Percentiles rank a stretch among this genome's conserved stretches.
Evolutionary conservation across 1,284 basidiomycete genomes (phyloP).

Genomic region (Mycena sp.): DNA sequence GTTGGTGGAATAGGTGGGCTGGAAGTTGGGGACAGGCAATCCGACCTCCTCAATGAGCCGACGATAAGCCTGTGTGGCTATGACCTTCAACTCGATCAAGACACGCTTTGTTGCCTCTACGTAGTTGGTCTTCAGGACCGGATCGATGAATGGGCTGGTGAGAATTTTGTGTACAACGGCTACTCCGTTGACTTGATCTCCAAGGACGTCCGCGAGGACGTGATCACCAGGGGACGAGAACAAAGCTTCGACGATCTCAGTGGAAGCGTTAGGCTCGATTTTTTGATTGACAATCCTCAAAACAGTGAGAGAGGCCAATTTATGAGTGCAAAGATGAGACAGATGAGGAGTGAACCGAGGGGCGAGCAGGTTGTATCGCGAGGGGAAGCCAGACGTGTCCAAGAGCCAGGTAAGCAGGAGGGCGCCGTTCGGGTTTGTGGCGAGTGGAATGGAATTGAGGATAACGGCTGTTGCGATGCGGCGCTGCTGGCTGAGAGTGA

Average conservation of each 20-base stretch:
- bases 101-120: conserved; percentile 91
- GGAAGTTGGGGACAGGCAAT: conserved; percentile 86
- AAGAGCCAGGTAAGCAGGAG: conserved; percentile 96
- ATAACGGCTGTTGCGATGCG: conserved; percentile 95
- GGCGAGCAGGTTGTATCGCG: conserved; percentile 91
- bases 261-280: conserved; percentile 85
- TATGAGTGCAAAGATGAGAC: conserved; percentile 97
- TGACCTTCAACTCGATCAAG: conserved; percentile 87
- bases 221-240: conserved; percentile 89
- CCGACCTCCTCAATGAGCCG: conserved; percentile 95
- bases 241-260: conserved; percentile 83
- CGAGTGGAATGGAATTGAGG: conserved; percentile 96
- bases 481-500: conserved; percentile 90
- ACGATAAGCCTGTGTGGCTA: conserved; percentile 92
- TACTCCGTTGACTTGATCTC: conserved; percentile 95
- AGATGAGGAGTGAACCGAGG: conserved; percentile 96
- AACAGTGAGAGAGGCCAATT: conserved; percentile 94
- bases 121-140: conserved; percentile 72
- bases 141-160: conserved; percentile 84
- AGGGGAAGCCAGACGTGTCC: conserved; percentile 93
- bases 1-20: conserved; percentile 76
- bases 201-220: conserved; percentile 92
- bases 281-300: conserved; percentile 94
- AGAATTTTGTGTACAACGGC: conserved; percentile 95
- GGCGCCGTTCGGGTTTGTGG: conserved; percentile 97